phyloP scores from a whole-genome alignment of 2,329 filamentous ascomycete genomes.

The Drechslerella stenobrocha region DNA sequence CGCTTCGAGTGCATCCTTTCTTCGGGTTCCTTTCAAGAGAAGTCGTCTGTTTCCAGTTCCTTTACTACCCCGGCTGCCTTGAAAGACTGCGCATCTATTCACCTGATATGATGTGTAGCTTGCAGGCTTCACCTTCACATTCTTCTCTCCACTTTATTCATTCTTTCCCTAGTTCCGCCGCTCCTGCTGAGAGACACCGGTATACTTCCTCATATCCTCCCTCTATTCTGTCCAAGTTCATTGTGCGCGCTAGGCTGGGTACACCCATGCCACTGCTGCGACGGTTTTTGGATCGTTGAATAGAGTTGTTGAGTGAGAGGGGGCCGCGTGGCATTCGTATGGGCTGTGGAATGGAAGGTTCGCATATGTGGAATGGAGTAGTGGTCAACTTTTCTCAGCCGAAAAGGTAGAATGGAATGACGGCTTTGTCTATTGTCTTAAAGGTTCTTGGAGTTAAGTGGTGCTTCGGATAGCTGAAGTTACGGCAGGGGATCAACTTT shows the following conservation, averaged over 20 bases:
- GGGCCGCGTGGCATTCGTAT: slow-evolving; percentile 1
- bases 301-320: slow-evolving; percentile 31
- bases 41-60: slow-evolving; percentile 14
- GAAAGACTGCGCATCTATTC: slow-evolving; percentile 7
- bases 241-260: slow-evolving; percentile 40
- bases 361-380: not conserved
- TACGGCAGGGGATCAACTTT: not conserved
- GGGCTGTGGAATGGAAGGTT: not conserved
- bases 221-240: slow-evolving; percentile 38
- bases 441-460: not conserved
- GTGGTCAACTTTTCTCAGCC: not conserved
- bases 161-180: slow-evolving; percentile 6
- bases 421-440: not conserved
- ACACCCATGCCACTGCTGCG: slow-evolving; percentile 31
- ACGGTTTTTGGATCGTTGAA: slow-evolving; percentile 38
- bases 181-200: slow-evolving; percentile 15
- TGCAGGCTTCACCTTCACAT: slow-evolving; percentile 18
- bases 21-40: slow-evolving; percentile 5
- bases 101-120: slow-evolving; percentile 26
- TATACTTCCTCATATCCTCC: slow-evolving; percentile 14
- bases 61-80: slow-evolving; percentile 3
- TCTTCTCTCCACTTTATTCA: slow-evolving; percentile 15
- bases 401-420: too few species aligned
- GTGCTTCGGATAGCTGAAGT: not conserved
- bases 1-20: slow-evolving; percentile 26